Evolutionary conservation across 306 rosid genomes (phyloP), one percentile per base, ranked within the genome.

Genomic region (Medicago lupulina): DNA sequence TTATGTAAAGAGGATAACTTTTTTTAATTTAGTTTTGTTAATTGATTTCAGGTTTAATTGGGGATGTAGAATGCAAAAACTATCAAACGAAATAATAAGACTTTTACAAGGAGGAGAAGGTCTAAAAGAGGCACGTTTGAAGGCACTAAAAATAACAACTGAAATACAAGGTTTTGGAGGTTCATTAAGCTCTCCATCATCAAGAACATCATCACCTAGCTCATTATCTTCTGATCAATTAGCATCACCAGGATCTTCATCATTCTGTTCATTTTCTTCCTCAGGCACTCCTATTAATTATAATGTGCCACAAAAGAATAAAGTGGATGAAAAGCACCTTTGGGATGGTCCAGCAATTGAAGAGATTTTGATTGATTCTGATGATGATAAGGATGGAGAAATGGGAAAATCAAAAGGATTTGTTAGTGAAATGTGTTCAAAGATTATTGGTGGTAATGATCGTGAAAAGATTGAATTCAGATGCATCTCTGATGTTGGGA

Each of bases 131-230:
- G 94, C 91, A 34, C 98, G 96, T 49, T 71, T 85, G 47, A 89
- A 77, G 76, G 97, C 98, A 70, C 85, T 93, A 3, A 89, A 79
- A 83, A 72, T 89, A 79, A 89, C 93, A 25, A 89, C 75, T 49
- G 97, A 89, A 91, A 93, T 93, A 71, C 86, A 85, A 75, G 98
- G 97, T 2, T 90, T 89, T 81, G 95, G 95, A 61, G 79, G 84
- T 73, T 54, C 86, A 70, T 0, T 34, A 49, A 68, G 36, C 47
- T 75, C 86, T 41, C 72, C 89, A 9, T 49, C 65, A 28, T 59
- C 80, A 6, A 14, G 86, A 4, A 44, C 23, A 12, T 12, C 55
- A 67, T 43, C 91, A 11, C 79, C 89, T 17, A 57, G 68, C 9
- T 61, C 81, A 18, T 63, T 74, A 2, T 58, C 75, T 54, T 81